Evolutionary conservation across 768 basidiomycete genomes (phyloP).

Genomic region (Roridomyces roridus): DNA sequence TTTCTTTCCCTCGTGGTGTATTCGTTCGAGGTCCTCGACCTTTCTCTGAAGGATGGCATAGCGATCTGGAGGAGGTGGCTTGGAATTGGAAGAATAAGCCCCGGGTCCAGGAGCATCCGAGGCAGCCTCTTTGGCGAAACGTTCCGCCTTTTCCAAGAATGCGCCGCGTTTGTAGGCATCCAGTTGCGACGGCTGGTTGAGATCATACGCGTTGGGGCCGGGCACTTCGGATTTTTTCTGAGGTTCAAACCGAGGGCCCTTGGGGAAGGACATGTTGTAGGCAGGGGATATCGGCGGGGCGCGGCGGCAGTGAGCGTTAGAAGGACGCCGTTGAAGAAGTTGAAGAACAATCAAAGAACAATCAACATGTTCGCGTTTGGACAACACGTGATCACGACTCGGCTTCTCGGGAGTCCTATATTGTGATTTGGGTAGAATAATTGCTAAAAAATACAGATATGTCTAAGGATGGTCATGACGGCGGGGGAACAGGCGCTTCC

Average conservation of each 20-base stretch:
- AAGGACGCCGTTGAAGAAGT: neutral
- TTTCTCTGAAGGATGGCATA: conserved; percentile 64
- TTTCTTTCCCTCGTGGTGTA: conserved; percentile 73
- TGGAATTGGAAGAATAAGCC: conserved; percentile 32
- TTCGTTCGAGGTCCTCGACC: conserved; percentile 65
- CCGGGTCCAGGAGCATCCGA: conserved; percentile 49
- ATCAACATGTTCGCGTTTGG: neutral
- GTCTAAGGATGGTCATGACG: conserved; percentile 1
- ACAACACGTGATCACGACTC: conserved; percentile 1
- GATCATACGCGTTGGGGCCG: conserved; percentile 56
- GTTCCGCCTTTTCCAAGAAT: conserved; percentile 61
- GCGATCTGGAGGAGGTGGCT: conserved; percentile 43
- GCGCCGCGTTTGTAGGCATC: conserved; percentile 64
- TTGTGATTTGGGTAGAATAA: conserved; percentile 11
- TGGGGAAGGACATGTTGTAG: conserved; percentile 51
- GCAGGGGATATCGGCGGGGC: too few relatives aligned
- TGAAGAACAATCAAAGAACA: neutral
- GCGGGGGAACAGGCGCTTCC: conserved; percentile 2
- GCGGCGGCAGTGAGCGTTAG: too few relatives aligned
- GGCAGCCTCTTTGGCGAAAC: conserved; percentile 53
- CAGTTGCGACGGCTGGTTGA: conserved; percentile 45
- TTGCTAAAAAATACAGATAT: conserved; percentile 18
- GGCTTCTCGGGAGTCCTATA: neutral
- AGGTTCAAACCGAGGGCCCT: conserved; percentile 52
- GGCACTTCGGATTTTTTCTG: conserved; percentile 59